Conservation (phyloP, 805 yeast genomes). For the Scheffersomyces amazonensis region DNA sequence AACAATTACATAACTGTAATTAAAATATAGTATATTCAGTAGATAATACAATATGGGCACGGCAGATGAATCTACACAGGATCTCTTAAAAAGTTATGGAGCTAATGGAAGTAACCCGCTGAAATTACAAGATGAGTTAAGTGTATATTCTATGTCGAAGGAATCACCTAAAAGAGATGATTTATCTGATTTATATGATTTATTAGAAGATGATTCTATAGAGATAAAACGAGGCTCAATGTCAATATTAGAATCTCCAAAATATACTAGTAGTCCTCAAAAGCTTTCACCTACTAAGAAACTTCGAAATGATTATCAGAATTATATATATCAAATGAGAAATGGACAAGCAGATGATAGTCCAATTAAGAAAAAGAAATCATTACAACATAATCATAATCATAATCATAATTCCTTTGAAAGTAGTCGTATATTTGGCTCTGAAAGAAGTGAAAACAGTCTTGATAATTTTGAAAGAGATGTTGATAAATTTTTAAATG, state of each 20-base stretch:
- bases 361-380: conserved; percentile 9
- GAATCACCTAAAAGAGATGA: background rate
- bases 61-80: conserved; percentile 9
- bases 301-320: conserved; percentile 14
- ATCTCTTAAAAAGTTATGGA: conserved; percentile 10
- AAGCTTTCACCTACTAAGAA: conserved; percentile 14
- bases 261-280: conserved; percentile 8
- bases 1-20: too few relatives aligned
- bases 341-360: conserved; percentile 7
- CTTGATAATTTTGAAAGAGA: conserved; percentile 1
- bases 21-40: too few relatives aligned
- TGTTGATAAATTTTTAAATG: conserved; percentile 2
- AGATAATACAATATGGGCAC: background rate
- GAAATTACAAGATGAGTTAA: conserved; percentile 5
- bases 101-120: background rate
- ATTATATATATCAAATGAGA: conserved; percentile 10
- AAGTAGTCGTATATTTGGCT: background rate
- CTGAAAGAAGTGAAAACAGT: background rate
- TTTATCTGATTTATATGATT: conserved; percentile 2
- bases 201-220: conserved; percentile 14
- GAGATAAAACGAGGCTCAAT: conserved; percentile 5
- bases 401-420: background rate
- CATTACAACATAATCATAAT: background rate
- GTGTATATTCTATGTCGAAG: conserved; percentile 11
- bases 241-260: background rate